These are phyloP conservation scores for Kodamaea fungicola DNA, from an alignment of 1,139 yeast genomes.

Conservation along the genomic window DNA sequence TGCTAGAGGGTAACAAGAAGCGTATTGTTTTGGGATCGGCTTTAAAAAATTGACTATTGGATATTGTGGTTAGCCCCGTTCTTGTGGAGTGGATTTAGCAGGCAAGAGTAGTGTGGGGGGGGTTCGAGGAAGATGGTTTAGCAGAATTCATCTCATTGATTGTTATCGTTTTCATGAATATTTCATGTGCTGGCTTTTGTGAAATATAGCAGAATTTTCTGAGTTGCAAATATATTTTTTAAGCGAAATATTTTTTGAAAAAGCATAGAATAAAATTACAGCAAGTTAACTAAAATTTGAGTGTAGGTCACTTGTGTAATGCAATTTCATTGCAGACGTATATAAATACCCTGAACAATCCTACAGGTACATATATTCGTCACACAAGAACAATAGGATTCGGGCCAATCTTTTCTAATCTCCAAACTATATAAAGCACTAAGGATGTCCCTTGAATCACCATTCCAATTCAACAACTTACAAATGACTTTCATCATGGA, in stretches of 20 bases:
- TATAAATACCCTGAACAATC: conserved; percentile 5
- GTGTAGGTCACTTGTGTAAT: background rate
- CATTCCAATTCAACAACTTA: conserved; percentile 2
- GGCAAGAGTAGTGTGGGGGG: no score
- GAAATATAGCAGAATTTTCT: background rate
- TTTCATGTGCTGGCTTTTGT: background rate
- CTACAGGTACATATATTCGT: background rate
- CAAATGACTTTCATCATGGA: conserved; percentile 1
- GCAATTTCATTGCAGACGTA: conserved; percentile 2
- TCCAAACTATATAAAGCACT: background rate
- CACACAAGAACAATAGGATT: background rate
- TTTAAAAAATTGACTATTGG: no score
- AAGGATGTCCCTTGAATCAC: conserved; percentile 4
- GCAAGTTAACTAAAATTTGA: background rate
- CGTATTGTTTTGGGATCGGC: no score
- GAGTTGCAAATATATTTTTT: background rate
- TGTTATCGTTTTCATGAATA: no score
- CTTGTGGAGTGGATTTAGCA: no score
- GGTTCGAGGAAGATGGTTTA: no score
- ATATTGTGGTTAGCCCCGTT: no score
- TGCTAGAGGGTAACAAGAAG: no score
- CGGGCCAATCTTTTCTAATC: no score
- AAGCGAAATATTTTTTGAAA: conserved; percentile 1
- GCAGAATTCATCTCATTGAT: no score
- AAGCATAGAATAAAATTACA: conserved; percentile 2